Evolutionary conservation across 257 asterid species (phyloP).

Genomic region (Solanum chiquidenum): DNA sequence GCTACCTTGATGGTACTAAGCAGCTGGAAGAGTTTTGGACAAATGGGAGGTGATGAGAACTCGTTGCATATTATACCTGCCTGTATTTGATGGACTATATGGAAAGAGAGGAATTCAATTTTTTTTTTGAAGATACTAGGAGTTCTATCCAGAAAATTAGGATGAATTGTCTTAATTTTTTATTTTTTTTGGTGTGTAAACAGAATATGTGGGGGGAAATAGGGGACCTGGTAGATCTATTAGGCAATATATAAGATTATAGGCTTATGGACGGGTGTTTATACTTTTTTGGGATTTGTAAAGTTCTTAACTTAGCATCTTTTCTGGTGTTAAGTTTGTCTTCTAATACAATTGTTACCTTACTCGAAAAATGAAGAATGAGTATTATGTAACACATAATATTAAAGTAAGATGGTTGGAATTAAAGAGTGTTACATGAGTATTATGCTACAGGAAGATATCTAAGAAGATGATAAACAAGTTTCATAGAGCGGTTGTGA

Average conservation of each 20-base stretch:
- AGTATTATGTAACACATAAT: not conserved
- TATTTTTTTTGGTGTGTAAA: not conserved
- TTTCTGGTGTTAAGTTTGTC: not conserved
- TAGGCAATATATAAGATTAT: not conserved
- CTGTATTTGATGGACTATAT: no score
- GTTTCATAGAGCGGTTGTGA: not conserved
- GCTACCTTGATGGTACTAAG: no score
- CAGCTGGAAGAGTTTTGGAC: no score
- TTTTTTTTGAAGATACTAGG: not conserved
- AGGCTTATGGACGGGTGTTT: not conserved
- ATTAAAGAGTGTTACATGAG: not conserved
- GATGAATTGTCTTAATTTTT: no score
- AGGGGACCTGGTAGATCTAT: not conserved
- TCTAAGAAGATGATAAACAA: not conserved
- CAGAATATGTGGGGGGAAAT: not conserved
- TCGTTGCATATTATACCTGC: no score
- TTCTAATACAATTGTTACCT: not conserved
- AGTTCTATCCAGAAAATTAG: not conserved
- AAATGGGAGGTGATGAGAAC: no score
- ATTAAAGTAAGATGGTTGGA: not conserved
- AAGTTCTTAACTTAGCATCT: not conserved
- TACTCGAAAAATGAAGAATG: no score
- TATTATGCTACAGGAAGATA: not conserved
- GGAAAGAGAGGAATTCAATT: no score
- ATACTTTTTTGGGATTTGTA: not conserved